Base-by-base conservation (phyloP, 1,284 basidiomycete genomes). In the Paramarasmius palmivorus region DNA sequence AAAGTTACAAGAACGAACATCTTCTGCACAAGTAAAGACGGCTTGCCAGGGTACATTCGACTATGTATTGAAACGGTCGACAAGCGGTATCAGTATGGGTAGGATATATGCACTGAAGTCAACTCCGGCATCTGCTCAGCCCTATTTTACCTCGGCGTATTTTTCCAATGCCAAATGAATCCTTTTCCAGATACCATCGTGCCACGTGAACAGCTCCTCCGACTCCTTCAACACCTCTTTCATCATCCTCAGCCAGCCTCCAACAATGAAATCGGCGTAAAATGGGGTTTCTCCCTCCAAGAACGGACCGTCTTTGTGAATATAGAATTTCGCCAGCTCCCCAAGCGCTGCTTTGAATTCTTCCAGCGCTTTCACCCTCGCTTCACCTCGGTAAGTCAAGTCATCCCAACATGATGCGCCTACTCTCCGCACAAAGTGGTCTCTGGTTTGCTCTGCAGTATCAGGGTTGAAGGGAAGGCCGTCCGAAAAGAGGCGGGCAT, bases 371-470 rank as follows among this genome's bases (percentile, higher is more conserved):
- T 44, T 44, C 10, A n/a, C 25, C 22, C 41, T 44, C 23, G 37
- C 48, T 34, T 49, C 48, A 9, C 48, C 48, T 19, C 37, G 32
- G 15, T 38, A n/a, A 19, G n/a, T 35, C 14, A 49, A 34, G 6
- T 49, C 25, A 19, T 49, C 48, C 48, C 48, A 49, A 29, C 35
- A 14, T 34, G 37, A 29, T 34, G 20, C 54, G 49, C 19, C 22
- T 41, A 45, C 50, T 49, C 15, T 57, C 58, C 10, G 50, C 58
- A 19, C n/a, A 20, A 49, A 49, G 10, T 19, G 17, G 1, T 17
- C 38, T 41, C 56, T 58, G 22, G 37, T 45, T n/a, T 17, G 19
- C 49, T 44, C 57, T 53, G 25, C 44, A 29, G 45, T 59, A 38
- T 38, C 49, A 26, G 37, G 52, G 29, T 45, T 38, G 50, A 53